Percentiles rank a stretch among this genome's conserved stretches.
These are phyloP conservation scores for Ogataea trehaloabstinens DNA, from an alignment of 805 yeast genomes.

Conservation along the genomic window DNA sequence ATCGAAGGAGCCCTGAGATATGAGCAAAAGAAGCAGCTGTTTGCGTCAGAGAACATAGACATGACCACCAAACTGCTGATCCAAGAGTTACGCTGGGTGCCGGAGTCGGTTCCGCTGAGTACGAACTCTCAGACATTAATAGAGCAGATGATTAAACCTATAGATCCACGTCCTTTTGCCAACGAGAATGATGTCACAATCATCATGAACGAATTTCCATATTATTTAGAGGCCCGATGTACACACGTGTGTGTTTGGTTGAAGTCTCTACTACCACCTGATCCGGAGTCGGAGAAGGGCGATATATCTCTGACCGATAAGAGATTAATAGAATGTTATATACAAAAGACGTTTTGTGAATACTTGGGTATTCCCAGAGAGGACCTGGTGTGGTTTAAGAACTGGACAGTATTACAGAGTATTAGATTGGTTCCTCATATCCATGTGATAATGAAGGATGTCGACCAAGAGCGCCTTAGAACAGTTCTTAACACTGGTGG, in stretches of 20 bases:
- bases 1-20: conserved; percentile 43
- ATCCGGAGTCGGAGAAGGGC: conserved; percentile 47
- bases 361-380: conserved; percentile 39
- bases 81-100: conserved; percentile 51
- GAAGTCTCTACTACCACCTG: conserved; percentile 52
- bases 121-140: conserved; percentile 11
- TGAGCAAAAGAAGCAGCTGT: conserved; percentile 40
- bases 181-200: conserved; percentile 43
- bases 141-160: conserved; percentile 22
- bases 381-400: conserved; percentile 63
- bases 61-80: conserved; percentile 49
- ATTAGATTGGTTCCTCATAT: conserved; percentile 65
- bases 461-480: conserved; percentile 26
- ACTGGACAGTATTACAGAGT: conserved; percentile 69
- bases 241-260: conserved; percentile 69
- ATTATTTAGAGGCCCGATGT: conserved; percentile 51
- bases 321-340: conserved; percentile 40
- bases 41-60: conserved; percentile 35
- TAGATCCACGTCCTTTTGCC: conserved; percentile 41
- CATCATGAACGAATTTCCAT: conserved; percentile 63
- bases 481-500: conserved; percentile 23
- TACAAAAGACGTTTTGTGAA: conserved; percentile 48
- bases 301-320: conserved; percentile 46
- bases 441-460: conserved; percentile 58
- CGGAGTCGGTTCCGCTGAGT: conserved; percentile 19